phyloP scores from a whole-genome alignment of 495 filamentous ascomycete genomes.

The Hypoxylon cercidicola region DNA sequence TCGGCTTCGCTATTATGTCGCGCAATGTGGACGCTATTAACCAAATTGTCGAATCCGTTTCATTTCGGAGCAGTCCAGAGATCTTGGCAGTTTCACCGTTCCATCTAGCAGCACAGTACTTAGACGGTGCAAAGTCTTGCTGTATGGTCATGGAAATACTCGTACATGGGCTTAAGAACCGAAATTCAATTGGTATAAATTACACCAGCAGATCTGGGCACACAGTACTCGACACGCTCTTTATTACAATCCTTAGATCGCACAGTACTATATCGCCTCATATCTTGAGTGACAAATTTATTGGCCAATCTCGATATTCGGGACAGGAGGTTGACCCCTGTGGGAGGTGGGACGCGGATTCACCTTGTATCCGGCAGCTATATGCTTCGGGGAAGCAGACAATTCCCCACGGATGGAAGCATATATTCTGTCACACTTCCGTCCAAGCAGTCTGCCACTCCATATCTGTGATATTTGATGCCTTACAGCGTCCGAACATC shows the following conservation, averaged over 20 bases:
- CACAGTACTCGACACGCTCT: conserved; percentile 55
- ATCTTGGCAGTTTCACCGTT: conserved; percentile 48
- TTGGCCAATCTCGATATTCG: conserved; percentile 35
- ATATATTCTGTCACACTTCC: conserved; percentile 57
- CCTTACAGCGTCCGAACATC: conserved; percentile 35
- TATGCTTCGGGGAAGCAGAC: conserved; percentile 8
- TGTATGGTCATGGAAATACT: conserved; percentile 47
- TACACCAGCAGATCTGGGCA: conserved; percentile 50
- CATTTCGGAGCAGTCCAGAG: no score
- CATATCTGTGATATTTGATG: conserved; percentile 41
- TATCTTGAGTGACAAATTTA: conserved; percentile 37
- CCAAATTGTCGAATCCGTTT: conserved; percentile 2
- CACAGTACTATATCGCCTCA: conserved; percentile 48
- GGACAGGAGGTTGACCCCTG: conserved; percentile 55
- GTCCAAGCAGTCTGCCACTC: conserved; percentile 52
- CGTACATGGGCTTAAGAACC: background rate
- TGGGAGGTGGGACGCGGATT: conserved; percentile 56
- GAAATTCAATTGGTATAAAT: conserved; percentile 34
- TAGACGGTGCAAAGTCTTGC: conserved; percentile 53
- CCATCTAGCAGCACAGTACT: conserved; percentile 52
- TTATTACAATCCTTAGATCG: conserved; percentile 52
- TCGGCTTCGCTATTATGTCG: conserved; percentile 55
- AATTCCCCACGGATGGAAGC: conserved; percentile 53
- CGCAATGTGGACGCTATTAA: conserved; percentile 42
- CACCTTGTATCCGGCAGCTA: conserved; percentile 44